Base-by-base conservation (phyloP, 2,329 filamentous ascomycete species). In the Penicillium sp. region DNA sequence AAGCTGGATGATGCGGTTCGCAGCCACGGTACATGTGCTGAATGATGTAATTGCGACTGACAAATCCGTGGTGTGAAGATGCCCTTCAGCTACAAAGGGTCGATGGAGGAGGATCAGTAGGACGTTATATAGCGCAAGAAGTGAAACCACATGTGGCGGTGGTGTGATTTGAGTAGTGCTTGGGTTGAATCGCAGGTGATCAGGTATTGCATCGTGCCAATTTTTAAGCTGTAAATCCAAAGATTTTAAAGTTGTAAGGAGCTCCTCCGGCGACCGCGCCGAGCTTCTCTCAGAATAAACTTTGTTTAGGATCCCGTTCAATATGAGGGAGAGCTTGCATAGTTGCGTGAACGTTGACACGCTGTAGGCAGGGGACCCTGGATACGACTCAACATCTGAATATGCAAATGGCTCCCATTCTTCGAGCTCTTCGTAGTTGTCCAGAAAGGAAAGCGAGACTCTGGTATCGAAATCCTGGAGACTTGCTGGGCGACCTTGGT, bases 21-120 rank as follows among this genome's bases (percentile, higher is more conserved):
- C 83, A 0, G 83, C 83, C 0, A 75, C 74, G 0, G 80, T 79
- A 60, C 84, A 86, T 38, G 75, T 78, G 54, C 76, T 72, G 63
- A 82, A 77, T 1, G 82, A 82, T 44, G 80, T 78, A 2, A 80
- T 73, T 0, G 82, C 78, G 1, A 80, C 77, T 0, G 78, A 76
- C 1, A 73, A 72, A 4, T 75, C 77, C 0, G 80, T 79, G 3
- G 60, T 65, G 38, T 82, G 80, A 0, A 84, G 75, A 61, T 85
- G 69, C 2, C 69, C 65, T 19, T 73, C 71, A 4, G 66, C 65
- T 7, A 86, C 79, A 28, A 86, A 85, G 0, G 83, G 84, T 7
- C 82, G 82, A 62, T 86, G 83, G 0, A 86, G 75, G 0, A 86
- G 79, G 6, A 87, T 85, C 1, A 82, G 69, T 0, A 85, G 76